These are phyloP conservation scores for Plectosphaerella sp. DNA, from an alignment of 2,329 filamentous ascomycete genomes.

Conservation along the genomic window DNA sequence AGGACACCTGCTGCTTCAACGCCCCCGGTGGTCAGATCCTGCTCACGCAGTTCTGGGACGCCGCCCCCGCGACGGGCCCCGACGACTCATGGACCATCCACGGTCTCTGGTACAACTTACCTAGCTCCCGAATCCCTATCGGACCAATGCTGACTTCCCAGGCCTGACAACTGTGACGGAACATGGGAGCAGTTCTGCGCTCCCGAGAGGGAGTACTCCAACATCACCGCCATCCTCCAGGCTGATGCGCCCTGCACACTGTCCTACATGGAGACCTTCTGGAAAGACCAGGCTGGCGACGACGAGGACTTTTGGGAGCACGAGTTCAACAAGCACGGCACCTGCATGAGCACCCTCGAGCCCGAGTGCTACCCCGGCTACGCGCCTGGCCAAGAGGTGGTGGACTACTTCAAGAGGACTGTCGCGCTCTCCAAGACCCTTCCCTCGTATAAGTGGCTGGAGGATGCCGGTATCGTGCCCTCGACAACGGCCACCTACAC, in stretches of 20 bases:
- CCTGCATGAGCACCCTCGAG: constrained; percentile 66
- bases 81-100: constrained; percentile 70
- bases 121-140: neutral
- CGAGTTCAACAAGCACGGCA: constrained; percentile 72
- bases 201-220: constrained; percentile 52
- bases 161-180: constrained; percentile 66
- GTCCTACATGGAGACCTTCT: constrained; percentile 64
- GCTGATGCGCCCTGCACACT: constrained; percentile 53
- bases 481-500: constrained; percentile 54
- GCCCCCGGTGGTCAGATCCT: constrained; percentile 66
- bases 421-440: constrained; percentile 63
- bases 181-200: constrained; percentile 66
- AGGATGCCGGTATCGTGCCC: constrained; percentile 55
- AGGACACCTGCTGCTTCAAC: constrained; percentile 71
- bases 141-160: constrained; percentile 12
- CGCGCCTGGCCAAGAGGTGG: constrained; percentile 56
- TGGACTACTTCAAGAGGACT: constrained; percentile 64
- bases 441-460: constrained; percentile 59
- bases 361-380: constrained; percentile 62
- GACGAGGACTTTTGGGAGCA: constrained; percentile 68
- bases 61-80: constrained; percentile 59
- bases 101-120: constrained; percentile 45
- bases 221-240: constrained; percentile 60
- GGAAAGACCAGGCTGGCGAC: constrained; percentile 64
- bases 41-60: constrained; percentile 77